These are phyloP conservation scores for Lactarius tabidus DNA, from an alignment of 768 basidiomycete genomes.

Conservation along the genomic window DNA sequence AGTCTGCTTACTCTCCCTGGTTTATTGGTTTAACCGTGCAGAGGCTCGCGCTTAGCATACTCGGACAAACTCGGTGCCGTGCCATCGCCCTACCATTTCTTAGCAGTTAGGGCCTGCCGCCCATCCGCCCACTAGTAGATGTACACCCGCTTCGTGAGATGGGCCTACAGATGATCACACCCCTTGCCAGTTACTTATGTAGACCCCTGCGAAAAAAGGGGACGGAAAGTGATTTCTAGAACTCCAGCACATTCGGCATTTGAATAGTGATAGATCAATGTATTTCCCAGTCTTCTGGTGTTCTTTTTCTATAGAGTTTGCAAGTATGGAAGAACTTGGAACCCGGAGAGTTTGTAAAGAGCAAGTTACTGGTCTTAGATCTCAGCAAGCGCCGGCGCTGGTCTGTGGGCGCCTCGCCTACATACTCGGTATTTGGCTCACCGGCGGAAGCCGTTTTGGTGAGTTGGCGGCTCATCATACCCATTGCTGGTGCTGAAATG, in stretches of 20 bases:
- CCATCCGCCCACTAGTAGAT: not conserved
- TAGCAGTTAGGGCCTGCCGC: not conserved
- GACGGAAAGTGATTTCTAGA: not conserved
- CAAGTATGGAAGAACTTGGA: not conserved
- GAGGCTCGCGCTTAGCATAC: not conserved
- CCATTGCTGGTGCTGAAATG: not conserved
- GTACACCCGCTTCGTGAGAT: not conserved
- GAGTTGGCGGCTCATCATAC: not conserved
- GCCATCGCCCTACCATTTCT: not conserved
- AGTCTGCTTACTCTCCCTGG: not conserved
- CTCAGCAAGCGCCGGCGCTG: too few relatives aligned
- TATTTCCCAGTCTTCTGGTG: not conserved
- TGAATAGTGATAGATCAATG: not conserved
- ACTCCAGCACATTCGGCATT: not conserved
- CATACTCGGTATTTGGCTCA: too few relatives aligned
- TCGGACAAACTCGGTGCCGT: not conserved
- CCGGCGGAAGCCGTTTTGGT: too few relatives aligned
- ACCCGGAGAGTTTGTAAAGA: too few relatives aligned
- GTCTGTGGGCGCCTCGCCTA: too few relatives aligned
- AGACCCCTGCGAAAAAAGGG: not conserved
- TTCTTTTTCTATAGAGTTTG: not conserved
- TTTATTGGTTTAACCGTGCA: not conserved
- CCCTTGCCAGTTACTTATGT: not conserved
- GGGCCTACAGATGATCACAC: not conserved
- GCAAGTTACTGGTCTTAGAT: too few relatives aligned